Base-by-base conservation (phyloP, 2,329 filamentous ascomycete genomes). In the Stagonosporopsis vannaccii region DNA sequence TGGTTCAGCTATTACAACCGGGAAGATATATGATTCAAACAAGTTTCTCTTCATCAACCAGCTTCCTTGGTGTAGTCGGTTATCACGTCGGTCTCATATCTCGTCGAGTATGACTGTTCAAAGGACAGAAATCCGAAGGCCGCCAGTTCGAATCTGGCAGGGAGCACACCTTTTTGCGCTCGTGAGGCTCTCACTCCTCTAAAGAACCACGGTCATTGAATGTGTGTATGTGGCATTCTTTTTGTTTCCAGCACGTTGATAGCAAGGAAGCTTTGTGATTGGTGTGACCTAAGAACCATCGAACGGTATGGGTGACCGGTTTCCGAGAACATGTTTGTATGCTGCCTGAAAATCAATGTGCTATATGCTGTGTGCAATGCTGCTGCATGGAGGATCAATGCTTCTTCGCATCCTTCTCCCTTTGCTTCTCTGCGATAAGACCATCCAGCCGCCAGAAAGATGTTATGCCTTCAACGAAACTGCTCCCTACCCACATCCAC, bases 381-480 rank as follows among this genome's bases (percentile, higher is more conserved):
- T 13, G 25, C 17, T 25, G 7, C 17, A 11, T 2, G 8, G 20
- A 6, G 13, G 2, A 26, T 66, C 46, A 75, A 54, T 72, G 73
- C 62, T 67, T 73, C 62, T 74, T 75, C 7, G 68, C 64, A 13
- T 71, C 72, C 43, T 73, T 74, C 51, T 70, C 71, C 43, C 36
- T 66, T 57, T 47, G 62, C 51, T 67, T 57, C 23, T 62, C 62
- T 2, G 53, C 47, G n/a, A 75, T 62, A 5, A 68, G 25, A 2
- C 41, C 58, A 57, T 73, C 55, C 22, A 73, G 26, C 56, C 84
- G 79, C 67, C 71, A 65, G 60, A 80, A 81, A 4, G 79, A 71
- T 22, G 80, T 80, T 40, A 79, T 66, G 0, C 85, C 85, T 62
- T 87, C 85, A 11, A 86, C 72, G 41, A 84, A 79, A 50, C 75